These are phyloP conservation scores for Parmelia sp. DNA, from an alignment of 495 filamentous ascomycete species.

Conservation along the genomic window DNA sequence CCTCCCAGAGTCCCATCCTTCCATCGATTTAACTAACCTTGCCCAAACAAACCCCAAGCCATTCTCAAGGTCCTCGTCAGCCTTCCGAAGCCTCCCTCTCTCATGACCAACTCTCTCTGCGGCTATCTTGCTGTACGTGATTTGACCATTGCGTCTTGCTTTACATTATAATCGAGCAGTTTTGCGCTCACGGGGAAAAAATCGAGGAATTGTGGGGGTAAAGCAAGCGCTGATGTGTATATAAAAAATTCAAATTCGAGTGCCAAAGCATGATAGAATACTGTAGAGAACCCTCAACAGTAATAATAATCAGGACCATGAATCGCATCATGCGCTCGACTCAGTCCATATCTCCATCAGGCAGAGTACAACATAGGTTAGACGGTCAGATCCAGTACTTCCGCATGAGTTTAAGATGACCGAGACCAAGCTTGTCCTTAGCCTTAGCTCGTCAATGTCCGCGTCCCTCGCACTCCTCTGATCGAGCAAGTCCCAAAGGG, in stretches of 20 bases:
- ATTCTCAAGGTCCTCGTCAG: neutral
- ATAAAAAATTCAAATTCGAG: no score
- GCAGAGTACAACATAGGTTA: conserved; percentile 13
- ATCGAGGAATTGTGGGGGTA: no score
- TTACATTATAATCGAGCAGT: neutral
- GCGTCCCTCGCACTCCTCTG: conserved; percentile 5
- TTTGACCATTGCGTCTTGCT: neutral
- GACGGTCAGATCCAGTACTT: conserved; percentile 6
- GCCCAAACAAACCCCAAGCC: neutral
- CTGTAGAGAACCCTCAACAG: no score
- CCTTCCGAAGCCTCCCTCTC: conserved; percentile 5
- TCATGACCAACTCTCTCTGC: neutral
- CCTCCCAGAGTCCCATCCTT: neutral
- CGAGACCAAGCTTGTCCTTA: conserved; percentile 15
- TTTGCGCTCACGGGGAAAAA: neutral
- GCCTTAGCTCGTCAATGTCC: conserved; percentile 13
- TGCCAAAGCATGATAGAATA: conserved; percentile 3
- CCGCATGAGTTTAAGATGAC: conserved; percentile 18
- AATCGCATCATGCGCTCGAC: no score
- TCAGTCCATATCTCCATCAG: neutral
- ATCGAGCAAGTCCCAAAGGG: conserved; percentile 13
- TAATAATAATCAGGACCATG: no score
- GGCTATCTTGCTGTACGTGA: neutral
- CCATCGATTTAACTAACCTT: neutral
- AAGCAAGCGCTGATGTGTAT: no score